Conservation (phyloP, 495 filamentous ascomycete species). For the Xylaria sp. region DNA sequence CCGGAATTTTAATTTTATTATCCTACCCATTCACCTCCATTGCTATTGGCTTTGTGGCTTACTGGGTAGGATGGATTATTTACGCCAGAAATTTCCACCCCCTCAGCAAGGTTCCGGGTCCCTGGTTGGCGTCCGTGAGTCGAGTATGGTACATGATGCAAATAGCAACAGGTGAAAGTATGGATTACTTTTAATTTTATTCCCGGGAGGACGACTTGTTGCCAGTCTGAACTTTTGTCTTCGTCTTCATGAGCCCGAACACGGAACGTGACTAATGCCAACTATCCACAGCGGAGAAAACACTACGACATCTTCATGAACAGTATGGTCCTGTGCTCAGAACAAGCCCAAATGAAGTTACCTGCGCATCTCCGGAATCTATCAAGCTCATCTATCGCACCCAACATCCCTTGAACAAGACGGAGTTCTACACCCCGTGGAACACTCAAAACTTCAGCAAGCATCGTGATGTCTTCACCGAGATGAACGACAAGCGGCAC, state of each 20-base stretch:
- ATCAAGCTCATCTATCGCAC: constrained; percentile 18
- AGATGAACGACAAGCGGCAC: constrained; percentile 15
- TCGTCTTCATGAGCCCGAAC: background rate
- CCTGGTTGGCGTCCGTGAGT: constrained; percentile 18
- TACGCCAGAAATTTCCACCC: constrained; percentile 14
- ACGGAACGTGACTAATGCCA: background rate
- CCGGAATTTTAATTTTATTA: background rate
- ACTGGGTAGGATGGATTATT: constrained; percentile 14
- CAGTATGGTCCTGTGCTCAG: constrained; percentile 10
- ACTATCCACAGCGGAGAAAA: constrained; percentile 15
- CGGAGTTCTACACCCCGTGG: constrained; percentile 13
- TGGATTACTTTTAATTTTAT: constrained; percentile 11
- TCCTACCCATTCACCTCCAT: constrained; percentile 1
- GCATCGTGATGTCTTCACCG: constrained; percentile 11
- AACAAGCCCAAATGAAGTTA: constrained; percentile 16
- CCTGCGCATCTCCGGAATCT: constrained; percentile 16
- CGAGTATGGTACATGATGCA: constrained; percentile 16
- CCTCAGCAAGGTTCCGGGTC: constrained; percentile 18
- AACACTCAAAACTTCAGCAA: constrained; percentile 18
- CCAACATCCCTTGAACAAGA: constrained; percentile 14
- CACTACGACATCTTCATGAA: constrained; percentile 8
- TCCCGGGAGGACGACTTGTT: no score
- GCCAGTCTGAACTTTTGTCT: background rate
- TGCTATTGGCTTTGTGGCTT: background rate
- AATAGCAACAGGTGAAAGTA: constrained; percentile 16